phyloP scores from a whole-genome alignment of 805 yeast species.

The Candida peoriensis region DNA sequence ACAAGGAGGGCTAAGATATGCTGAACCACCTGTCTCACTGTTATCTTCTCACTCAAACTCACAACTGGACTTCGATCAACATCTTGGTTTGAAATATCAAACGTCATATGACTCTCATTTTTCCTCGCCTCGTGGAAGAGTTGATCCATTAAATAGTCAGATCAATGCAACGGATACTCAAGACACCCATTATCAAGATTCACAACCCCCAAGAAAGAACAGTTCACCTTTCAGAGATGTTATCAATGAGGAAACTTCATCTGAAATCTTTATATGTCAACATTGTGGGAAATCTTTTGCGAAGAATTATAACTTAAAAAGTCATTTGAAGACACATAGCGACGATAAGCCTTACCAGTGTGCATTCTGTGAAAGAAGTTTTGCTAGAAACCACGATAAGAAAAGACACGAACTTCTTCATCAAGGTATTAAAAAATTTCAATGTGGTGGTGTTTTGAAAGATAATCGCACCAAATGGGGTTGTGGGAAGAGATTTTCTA shows the following conservation, averaged over 20 bases:
- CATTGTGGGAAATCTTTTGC: conserved; percentile 73
- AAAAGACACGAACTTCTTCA: conserved; percentile 75
- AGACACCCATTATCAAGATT: too few relatives aligned
- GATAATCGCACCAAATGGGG: conserved; percentile 67
- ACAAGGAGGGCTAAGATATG: too few relatives aligned
- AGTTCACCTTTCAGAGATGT: neutral
- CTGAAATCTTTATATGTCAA: conserved; percentile 41
- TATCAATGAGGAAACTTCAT: neutral
- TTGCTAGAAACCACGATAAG: conserved; percentile 74
- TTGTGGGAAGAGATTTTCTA: conserved; percentile 66
- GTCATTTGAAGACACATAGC: conserved; percentile 76
- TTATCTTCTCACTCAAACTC: too few relatives aligned
- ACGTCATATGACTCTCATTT: too few relatives aligned
- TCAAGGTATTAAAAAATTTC: conserved; percentile 64
- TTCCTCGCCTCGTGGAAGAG: too few relatives aligned
- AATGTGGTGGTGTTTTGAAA: conserved; percentile 55
- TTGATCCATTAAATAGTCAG: too few relatives aligned
- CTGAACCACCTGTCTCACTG: too few relatives aligned
- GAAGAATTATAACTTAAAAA: conserved; percentile 73
- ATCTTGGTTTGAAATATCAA: too few relatives aligned
- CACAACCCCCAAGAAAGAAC: too few relatives aligned
- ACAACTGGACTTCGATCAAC: too few relatives aligned
- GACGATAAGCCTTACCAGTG: conserved; percentile 69
- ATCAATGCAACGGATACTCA: too few relatives aligned
- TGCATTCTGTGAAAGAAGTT: conserved; percentile 55